These are phyloP conservation scores for Trypethelium eluteriae DNA, from an alignment of 495 filamentous ascomycete genomes.

Conservation along the genomic window DNA sequence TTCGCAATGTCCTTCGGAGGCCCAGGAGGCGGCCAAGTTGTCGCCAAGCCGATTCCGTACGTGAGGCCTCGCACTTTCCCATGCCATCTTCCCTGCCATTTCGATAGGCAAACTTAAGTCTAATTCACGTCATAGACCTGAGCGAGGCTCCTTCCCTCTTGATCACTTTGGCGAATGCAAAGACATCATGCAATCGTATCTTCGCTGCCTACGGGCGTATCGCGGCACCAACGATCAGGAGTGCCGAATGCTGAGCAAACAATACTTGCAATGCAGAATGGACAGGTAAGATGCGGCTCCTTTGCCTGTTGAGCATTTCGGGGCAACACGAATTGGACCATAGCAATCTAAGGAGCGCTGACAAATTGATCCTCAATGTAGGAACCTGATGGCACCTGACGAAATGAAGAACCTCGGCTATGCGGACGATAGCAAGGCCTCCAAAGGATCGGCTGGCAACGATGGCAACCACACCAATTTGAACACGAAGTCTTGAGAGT, in stretches of 20 bases:
- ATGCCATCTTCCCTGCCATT: neutral
- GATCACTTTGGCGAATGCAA: conserved; percentile 98
- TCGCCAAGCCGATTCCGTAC: conserved; percentile 70
- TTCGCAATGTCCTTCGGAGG: conserved; percentile 52
- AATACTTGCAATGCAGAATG: conserved; percentile 87
- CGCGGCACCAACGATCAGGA: conserved; percentile 77
- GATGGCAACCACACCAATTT: neutral
- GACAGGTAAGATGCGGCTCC: conserved; percentile 59
- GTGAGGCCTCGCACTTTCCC: conserved; percentile 22
- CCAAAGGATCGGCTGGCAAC: neutral
- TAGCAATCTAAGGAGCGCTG: conserved; percentile 9
- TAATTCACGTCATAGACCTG: conserved; percentile 51
- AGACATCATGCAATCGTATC: conserved; percentile 70
- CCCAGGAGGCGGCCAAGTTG: conserved; percentile 62
- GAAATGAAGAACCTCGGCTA: conserved; percentile 90
- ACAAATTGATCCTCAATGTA: conserved; percentile 30
- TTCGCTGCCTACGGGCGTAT: conserved; percentile 72
- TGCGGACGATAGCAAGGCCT: conserved; percentile 43
- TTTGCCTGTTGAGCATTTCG: neutral
- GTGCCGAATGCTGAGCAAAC: conserved; percentile 77
- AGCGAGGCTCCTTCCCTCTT: conserved; percentile 92
- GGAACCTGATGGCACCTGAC: conserved; percentile 92
- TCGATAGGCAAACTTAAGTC: conserved; percentile 14
- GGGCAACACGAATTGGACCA: neutral
- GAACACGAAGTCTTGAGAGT: neutral